phyloP scores from a whole-genome alignment of 805 yeast genomes.

The Myxozyma vanderwaltii region DNA sequence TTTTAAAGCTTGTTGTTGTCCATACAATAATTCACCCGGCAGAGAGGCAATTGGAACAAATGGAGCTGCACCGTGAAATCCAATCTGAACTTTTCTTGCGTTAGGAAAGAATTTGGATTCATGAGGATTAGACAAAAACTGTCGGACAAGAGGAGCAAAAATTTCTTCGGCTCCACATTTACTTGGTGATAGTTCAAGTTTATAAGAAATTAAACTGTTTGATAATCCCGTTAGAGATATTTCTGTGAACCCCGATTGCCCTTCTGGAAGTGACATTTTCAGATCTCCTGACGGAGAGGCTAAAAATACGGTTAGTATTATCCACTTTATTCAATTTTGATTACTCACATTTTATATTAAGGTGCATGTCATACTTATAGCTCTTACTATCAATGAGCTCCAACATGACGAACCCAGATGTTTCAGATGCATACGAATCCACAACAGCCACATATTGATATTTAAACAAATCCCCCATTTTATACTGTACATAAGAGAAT shows the following conservation, averaged over 20 bases:
- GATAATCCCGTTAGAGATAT: constrained; percentile 57
- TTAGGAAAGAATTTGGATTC: constrained; percentile 82
- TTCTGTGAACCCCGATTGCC: constrained; percentile 50
- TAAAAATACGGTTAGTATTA: not conserved
- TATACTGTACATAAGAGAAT: constrained; percentile 52
- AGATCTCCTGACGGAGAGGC: constrained; percentile 37
- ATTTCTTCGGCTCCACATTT: constrained; percentile 11
- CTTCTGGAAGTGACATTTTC: constrained; percentile 46
- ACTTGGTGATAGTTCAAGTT: constrained; percentile 36
- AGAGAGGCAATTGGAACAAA: constrained; percentile 51
- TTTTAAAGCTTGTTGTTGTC: constrained; percentile 33
- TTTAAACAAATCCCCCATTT: constrained; percentile 44
- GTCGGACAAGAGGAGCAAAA: constrained; percentile 69
- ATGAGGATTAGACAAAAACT: constrained; percentile 61
- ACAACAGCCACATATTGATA: constrained; percentile 58
- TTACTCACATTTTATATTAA: constrained; percentile 5
- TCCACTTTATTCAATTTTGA: too few relatives aligned
- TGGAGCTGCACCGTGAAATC: constrained; percentile 69
- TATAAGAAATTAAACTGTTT: constrained; percentile 64
- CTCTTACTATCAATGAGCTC: constrained; percentile 34
- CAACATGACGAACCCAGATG: constrained; percentile 37
- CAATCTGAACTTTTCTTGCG: constrained; percentile 43
- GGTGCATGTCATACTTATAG: constrained; percentile 35
- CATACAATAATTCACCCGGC: not conserved
- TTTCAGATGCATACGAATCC: constrained; percentile 39